Conservation (phyloP, 1,139 yeast genomes). For the Yamadazyma jaroonii region DNA sequence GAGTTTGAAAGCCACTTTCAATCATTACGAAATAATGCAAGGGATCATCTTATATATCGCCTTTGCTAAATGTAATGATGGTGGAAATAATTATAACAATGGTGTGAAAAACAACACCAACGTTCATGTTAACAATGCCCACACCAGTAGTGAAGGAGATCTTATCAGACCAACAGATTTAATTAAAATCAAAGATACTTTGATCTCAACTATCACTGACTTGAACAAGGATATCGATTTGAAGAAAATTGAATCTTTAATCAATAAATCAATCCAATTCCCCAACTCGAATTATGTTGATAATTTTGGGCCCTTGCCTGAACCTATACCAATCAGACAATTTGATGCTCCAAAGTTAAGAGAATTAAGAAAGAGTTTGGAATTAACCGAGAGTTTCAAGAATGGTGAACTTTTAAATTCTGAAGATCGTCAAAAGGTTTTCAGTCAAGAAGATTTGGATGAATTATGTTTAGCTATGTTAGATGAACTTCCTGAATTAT, state of each 20-base stretch:
- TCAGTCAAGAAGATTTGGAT: constrained; percentile 62
- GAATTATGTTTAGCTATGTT: constrained; percentile 82
- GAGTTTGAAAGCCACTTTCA: constrained; percentile 70
- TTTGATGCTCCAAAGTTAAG: constrained; percentile 84
- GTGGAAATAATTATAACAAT: neutral
- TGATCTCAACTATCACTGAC: constrained; percentile 21
- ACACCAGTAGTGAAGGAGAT: neutral
- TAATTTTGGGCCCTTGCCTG: constrained; percentile 71
- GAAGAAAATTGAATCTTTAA: constrained; percentile 30
- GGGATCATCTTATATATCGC: constrained; percentile 66
- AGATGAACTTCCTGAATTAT: constrained; percentile 84
- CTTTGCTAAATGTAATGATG: constrained; percentile 57
- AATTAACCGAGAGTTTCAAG: constrained; percentile 31
- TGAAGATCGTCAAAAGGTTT: constrained; percentile 9
- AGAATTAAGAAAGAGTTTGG: constrained; percentile 57
- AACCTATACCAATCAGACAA: constrained; percentile 58
- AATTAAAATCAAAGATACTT: constrained; percentile 20
- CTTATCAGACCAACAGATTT: constrained; percentile 25
- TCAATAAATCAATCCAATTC: constrained; percentile 29
- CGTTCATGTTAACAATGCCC: neutral
- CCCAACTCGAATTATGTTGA: constrained; percentile 35
- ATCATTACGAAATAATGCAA: constrained; percentile 78
- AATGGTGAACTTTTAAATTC: constrained; percentile 4
- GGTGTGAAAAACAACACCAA: neutral
- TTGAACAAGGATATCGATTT: constrained; percentile 24